These are phyloP conservation scores for Phytophthora chlamydospora DNA, from an alignment of 352 stramenopile species.

Conservation along the genomic window DNA sequence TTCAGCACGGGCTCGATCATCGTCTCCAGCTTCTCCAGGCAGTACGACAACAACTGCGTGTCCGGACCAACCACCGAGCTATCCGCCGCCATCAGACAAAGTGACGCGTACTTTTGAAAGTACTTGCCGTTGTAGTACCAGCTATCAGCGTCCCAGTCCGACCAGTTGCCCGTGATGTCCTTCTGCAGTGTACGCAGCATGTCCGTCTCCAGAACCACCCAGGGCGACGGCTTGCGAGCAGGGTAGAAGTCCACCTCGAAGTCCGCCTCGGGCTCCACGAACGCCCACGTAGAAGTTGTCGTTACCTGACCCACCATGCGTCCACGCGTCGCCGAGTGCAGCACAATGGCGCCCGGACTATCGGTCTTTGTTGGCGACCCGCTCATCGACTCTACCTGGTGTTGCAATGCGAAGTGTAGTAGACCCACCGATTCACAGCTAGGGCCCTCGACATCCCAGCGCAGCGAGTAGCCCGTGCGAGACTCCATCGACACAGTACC, in stretches of 20 bases:
- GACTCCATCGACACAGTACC: slow-evolving; percentile 59
- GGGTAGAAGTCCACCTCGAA: slow-evolving; percentile 55
- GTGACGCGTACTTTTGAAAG: slow-evolving; percentile 72
- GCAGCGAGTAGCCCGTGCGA: slow-evolving; percentile 63
- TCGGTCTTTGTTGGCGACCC: slow-evolving; percentile 8
- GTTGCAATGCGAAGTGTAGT: slow-evolving; percentile 60
- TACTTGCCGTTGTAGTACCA: slow-evolving; percentile 76
- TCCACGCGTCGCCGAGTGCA: slow-evolving; percentile 55
- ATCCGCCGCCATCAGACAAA: slow-evolving; percentile 64
- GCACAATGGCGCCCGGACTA: slow-evolving; percentile 26
- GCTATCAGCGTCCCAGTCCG: slow-evolving; percentile 38
- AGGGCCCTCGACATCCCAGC: slow-evolving; percentile 58
- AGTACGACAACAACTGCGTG: slow-evolving; percentile 44
- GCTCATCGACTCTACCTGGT: slow-evolving; percentile 52
- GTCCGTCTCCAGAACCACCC: slow-evolving; percentile 38
- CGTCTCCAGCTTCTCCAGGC: slow-evolving; percentile 52
- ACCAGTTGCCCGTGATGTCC: slow-evolving; percentile 56
- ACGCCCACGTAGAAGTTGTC: slow-evolving; percentile 37
- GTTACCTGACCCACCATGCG: slow-evolving; percentile 46
- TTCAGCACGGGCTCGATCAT: slow-evolving; percentile 54
- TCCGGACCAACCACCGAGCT: slow-evolving; percentile 42
- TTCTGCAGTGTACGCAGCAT: slow-evolving; percentile 37
- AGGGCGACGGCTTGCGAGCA: slow-evolving; percentile 29
- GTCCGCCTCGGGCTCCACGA: slow-evolving; percentile 45
- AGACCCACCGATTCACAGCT: slow-evolving; percentile 44